Evolutionary conservation across 495 filamentous ascomycete species (phyloP).

Genomic region (Podospora conica): DNA sequence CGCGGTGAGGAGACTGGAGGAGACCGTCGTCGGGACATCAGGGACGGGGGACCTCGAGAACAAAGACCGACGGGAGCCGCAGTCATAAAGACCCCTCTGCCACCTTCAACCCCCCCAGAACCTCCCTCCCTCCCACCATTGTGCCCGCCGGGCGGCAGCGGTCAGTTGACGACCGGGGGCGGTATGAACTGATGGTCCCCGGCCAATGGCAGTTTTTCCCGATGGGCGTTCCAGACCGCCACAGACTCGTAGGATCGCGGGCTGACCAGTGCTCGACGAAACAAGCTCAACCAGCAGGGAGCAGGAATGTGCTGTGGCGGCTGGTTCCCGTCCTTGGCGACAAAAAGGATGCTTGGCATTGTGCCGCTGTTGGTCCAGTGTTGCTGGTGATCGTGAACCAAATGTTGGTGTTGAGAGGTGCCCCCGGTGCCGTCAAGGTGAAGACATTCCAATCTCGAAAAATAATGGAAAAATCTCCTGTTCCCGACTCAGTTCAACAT

Average conservation of each 20-base stretch:
- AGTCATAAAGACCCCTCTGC: neutral
- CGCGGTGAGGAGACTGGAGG: neutral
- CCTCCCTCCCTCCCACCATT: neutral
- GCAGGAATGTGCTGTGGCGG: neutral
- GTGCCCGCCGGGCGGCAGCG: neutral
- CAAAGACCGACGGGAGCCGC: neutral
- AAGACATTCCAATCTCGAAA: too few relatives aligned
- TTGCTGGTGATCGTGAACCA: neutral
- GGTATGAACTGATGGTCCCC: neutral
- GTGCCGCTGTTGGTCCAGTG: neutral
- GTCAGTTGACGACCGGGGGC: neutral
- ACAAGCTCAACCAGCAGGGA: neutral
- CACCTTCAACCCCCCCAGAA: too few relatives aligned
- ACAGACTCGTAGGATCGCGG: neutral
- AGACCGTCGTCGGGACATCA: neutral
- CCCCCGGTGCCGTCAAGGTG: too few relatives aligned
- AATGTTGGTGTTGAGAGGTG: neutral
- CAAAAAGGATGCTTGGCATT: neutral
- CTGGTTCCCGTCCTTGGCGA: neutral
- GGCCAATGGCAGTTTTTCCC: neutral
- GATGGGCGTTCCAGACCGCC: neutral
- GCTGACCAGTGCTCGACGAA: neutral
- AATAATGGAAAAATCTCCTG: neutral
- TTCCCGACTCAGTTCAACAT: neutral
- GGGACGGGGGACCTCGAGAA: neutral